Percentiles rank a stretch among this genome's conserved stretches.
Conservation (phyloP, 345 rosid genomes). For the Adansonia digitata region DNA sequence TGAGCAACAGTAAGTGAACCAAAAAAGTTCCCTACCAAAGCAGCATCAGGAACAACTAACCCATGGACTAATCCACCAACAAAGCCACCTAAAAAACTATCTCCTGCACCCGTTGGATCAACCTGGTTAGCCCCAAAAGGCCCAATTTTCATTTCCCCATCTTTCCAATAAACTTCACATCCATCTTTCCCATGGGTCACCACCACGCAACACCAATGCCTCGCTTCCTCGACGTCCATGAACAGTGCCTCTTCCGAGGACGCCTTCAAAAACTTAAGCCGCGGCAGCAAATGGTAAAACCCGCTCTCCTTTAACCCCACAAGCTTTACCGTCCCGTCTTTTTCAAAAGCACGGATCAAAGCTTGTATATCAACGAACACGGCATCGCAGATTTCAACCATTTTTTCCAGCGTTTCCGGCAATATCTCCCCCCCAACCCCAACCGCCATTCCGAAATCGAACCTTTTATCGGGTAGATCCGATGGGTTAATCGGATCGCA, state of each 20-base stretch:
- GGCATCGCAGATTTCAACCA: slow-evolving; percentile 63
- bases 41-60: slow-evolving; percentile 82
- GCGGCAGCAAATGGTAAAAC: slow-evolving; percentile 50
- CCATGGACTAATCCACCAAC: slow-evolving; percentile 75
- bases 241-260: slow-evolving; percentile 78
- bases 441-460: slow-evolving; percentile 83
- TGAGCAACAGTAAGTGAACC: slow-evolving; percentile 91
- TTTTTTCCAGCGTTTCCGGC: slow-evolving; percentile 75
- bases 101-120: slow-evolving; percentile 99
- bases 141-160: slow-evolving; percentile 40
- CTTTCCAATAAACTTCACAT: slow-evolving; percentile 51
- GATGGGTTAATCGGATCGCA: slow-evolving; percentile 64
- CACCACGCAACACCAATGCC: slow-evolving; percentile 71
- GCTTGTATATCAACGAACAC: slow-evolving; percentile 86
- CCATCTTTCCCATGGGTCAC: slow-evolving; percentile 90
- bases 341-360: slow-evolving; percentile 61
- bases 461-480: slow-evolving; percentile 59
- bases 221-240: slow-evolving; percentile 78
- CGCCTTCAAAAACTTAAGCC: slow-evolving; percentile 73
- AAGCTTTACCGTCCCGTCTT: slow-evolving; percentile 65
- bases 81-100: slow-evolving; percentile 82
- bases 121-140: slow-evolving; percentile 72
- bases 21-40: slow-evolving; percentile 80
- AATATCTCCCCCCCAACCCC: slow-evolving; percentile 94
- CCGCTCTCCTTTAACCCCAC: slow-evolving; percentile 57